These are phyloP conservation scores for Trichoderma gamsii DNA, from an alignment of 495 filamentous ascomycete species.

Conservation along the genomic window DNA sequence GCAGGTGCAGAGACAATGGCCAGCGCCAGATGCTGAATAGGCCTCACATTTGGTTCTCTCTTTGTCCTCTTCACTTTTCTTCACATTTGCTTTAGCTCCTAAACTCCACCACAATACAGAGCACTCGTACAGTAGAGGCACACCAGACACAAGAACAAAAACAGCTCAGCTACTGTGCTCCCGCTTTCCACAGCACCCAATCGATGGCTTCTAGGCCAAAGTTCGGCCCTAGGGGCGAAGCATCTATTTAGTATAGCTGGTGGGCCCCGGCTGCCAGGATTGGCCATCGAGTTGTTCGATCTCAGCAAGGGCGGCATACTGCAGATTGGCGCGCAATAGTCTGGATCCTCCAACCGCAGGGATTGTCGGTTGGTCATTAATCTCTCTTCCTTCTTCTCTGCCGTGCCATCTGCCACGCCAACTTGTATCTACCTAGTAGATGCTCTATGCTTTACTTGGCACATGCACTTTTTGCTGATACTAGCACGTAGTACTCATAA, in stretches of 20 bases:
- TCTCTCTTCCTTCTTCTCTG: neutral
- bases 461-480: no score
- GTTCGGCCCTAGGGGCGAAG: neutral
- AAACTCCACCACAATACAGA: no score
- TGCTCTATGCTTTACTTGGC: no score
- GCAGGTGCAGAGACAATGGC: no score
- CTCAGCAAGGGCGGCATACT: neutral
- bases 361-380: neutral
- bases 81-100: no score
- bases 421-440: no score
- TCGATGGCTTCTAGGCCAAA: neutral
- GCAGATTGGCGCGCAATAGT: constrained; percentile 12
- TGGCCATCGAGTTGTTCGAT: neutral
- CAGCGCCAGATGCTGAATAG: no score
- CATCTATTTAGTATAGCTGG: neutral
- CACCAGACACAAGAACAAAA: no score
- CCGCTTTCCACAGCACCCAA: neutral
- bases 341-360: neutral
- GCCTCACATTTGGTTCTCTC: no score
- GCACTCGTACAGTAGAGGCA: no score
- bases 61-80: no score
- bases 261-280: neutral
- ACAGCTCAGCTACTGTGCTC: neutral
- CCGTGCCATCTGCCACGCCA: neutral
- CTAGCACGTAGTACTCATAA: neutral